Conservation (phyloP, 2,329 filamentous ascomycete species). For the Blastomyces emzantsi region DNA sequence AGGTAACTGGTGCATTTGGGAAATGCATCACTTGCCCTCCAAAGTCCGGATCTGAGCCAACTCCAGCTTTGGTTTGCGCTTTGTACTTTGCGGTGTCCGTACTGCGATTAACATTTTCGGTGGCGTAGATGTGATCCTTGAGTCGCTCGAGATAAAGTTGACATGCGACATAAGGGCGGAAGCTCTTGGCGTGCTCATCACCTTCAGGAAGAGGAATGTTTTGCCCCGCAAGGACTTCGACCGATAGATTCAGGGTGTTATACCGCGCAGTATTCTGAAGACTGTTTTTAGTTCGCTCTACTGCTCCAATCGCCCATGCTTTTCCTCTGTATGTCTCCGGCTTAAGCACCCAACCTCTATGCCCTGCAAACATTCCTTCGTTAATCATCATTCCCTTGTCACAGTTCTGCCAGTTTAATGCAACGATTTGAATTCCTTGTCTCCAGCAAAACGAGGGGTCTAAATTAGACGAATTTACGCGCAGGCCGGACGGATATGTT, state of each 20-base stretch:
- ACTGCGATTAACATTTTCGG: constrained; percentile 45
- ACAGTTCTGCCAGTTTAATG: constrained; percentile 86
- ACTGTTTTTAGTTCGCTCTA: neutral
- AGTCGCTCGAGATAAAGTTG: constrained; percentile 70
- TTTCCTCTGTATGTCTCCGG: constrained; percentile 57
- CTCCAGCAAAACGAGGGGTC: constrained; percentile 82
- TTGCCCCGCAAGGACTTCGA: constrained; percentile 69
- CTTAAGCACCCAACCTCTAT: constrained; percentile 77
- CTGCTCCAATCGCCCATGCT: constrained; percentile 19
- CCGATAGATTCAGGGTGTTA: constrained; percentile 54
- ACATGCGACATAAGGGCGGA: constrained; percentile 67
- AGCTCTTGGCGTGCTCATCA: constrained; percentile 47
- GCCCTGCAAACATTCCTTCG: constrained; percentile 78
- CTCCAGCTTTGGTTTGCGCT: constrained; percentile 46
- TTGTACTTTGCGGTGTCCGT: constrained; percentile 48
- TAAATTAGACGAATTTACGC: constrained; percentile 76
- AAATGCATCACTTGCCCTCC: constrained; percentile 53
- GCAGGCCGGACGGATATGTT: constrained; percentile 73
- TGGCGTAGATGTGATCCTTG: constrained; percentile 38
- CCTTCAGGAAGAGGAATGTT: constrained; percentile 58
- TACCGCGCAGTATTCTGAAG: constrained; percentile 36
- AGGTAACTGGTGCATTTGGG: constrained; percentile 45
- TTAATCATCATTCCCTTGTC: constrained; percentile 96
- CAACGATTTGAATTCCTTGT: constrained; percentile 81
- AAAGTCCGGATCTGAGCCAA: constrained; percentile 57